These are phyloP conservation scores for Stevia rebaudiana DNA, from an alignment of 140 eudicot genomes.

Conservation along the genomic window DNA sequence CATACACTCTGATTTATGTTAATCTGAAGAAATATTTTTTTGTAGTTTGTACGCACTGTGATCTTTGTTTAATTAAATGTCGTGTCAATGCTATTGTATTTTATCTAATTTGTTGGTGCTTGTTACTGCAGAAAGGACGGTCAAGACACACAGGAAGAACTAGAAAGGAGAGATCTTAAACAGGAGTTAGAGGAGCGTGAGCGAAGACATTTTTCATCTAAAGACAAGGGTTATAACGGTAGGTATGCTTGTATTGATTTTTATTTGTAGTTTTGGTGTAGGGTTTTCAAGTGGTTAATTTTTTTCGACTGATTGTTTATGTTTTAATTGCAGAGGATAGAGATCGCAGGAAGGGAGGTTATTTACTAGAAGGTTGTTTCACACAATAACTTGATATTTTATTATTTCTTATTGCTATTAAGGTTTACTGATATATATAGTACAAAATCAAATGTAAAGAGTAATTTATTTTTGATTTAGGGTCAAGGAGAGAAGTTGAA, in stretches of 20 bases:
- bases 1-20: background rate
- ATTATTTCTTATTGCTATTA: background rate
- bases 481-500: constrained; percentile 74
- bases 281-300: background rate
- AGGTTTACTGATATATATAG: background rate
- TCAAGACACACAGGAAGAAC: constrained; percentile 92
- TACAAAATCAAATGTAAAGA: background rate
- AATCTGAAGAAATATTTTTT: background rate
- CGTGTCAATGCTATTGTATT: background rate
- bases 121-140: constrained; percentile 73
- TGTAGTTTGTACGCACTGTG: background rate
- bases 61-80: background rate
- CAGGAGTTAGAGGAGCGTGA: constrained; percentile 90
- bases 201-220: constrained; percentile 76
- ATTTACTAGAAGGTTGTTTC: constrained; percentile 72
- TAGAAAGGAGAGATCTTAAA: constrained; percentile 87
- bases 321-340: constrained; percentile 61
- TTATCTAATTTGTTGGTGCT: background rate
- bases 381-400: background rate
- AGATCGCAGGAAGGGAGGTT: constrained; percentile 77
- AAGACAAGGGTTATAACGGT: constrained; percentile 51
- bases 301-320: background rate
- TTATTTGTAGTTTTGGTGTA: background rate
- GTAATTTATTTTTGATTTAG: constrained; percentile 29
- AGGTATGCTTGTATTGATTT: background rate